Percentiles rank a stretch among this genome's conserved stretches.
phyloP scores from a whole-genome alignment of 208 protist species.

The Trypanosoma melophagium region DNA sequence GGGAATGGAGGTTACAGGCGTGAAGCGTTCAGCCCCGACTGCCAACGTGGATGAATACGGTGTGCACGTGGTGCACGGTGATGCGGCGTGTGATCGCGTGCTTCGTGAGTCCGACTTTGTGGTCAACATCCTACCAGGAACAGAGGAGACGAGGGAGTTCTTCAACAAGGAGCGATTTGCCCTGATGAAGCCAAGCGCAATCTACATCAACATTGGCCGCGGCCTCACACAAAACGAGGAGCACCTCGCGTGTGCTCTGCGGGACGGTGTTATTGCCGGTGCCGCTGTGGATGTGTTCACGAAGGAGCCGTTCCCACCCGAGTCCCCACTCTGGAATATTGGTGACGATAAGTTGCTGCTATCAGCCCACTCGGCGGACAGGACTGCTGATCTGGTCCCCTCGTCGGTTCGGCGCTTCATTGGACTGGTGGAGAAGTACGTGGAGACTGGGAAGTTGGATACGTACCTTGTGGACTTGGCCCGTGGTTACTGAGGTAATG shows the following conservation, averaged over 20 bases:
- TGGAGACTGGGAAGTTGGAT: conserved; percentile 31
- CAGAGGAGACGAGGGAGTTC: conserved; percentile 60
- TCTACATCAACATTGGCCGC: conserved; percentile 89
- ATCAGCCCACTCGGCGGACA: conserved; percentile 61
- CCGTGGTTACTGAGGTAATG: conserved; percentile 36
- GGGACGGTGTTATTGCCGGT: conserved; percentile 56
- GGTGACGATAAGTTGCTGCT: conserved; percentile 72
- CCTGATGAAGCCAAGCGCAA: conserved; percentile 74
- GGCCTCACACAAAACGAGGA: conserved; percentile 67
- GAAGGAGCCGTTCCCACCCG: conserved; percentile 63
- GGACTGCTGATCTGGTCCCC: conserved; percentile 29
- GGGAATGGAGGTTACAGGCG: conserved; percentile 78
- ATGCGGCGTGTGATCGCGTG: conserved; percentile 48
- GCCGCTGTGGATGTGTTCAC: conserved; percentile 84
- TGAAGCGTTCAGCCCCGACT: conserved; percentile 41
- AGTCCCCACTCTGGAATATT: conserved; percentile 67
- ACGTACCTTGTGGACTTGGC: conserved; percentile 39
- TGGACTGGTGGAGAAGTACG: conserved; percentile 34
- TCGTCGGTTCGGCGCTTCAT: conserved; percentile 33
- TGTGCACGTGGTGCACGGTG: conserved; percentile 42
- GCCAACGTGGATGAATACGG: conserved; percentile 50
- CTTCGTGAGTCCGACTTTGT: conserved; percentile 82
- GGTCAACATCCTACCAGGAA: conserved; percentile 79
- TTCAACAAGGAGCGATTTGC: conserved; percentile 76
- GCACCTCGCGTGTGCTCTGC: conserved; percentile 64